phyloP scores from a whole-genome alignment of 176 grass and related monocot genomes.

The Aegilops bicornis region DNA sequence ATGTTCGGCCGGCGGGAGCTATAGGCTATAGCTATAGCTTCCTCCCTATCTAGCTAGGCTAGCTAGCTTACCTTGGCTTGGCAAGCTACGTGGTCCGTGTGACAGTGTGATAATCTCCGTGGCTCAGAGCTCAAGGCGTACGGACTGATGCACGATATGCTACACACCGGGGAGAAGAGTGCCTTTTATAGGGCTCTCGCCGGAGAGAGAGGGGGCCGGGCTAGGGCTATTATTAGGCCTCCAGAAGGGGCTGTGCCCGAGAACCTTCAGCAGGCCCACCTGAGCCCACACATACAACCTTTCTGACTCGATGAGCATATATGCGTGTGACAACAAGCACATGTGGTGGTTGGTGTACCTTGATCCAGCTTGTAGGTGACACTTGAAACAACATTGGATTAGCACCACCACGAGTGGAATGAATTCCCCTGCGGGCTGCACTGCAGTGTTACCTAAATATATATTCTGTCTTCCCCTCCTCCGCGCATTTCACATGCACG shows the following conservation, averaged over 20 bases:
- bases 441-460: background rate
- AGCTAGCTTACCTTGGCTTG: too few species aligned
- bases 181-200: background rate
- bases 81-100: too few species aligned
- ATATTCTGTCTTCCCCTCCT: background rate
- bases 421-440: background rate
- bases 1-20: too few species aligned
- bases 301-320: background rate
- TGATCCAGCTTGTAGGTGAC: background rate
- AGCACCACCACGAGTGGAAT: background rate
- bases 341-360: background rate
- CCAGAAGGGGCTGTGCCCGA: background rate
- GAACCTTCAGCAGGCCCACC: background rate
- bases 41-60: too few species aligned
- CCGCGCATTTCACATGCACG: background rate
- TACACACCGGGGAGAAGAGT: background rate
- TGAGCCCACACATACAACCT: background rate
- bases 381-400: background rate
- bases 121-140: too few species aligned
- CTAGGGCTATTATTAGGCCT: too few species aligned
- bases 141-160: background rate
- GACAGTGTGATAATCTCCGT: too few species aligned
- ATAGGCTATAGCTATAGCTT: too few species aligned
- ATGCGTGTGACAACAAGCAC: background rate
- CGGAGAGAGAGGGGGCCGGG: background rate